Evolutionary conservation across 148 eudicot genomes (phyloP).

Genomic region (Cornus kousa): DNA sequence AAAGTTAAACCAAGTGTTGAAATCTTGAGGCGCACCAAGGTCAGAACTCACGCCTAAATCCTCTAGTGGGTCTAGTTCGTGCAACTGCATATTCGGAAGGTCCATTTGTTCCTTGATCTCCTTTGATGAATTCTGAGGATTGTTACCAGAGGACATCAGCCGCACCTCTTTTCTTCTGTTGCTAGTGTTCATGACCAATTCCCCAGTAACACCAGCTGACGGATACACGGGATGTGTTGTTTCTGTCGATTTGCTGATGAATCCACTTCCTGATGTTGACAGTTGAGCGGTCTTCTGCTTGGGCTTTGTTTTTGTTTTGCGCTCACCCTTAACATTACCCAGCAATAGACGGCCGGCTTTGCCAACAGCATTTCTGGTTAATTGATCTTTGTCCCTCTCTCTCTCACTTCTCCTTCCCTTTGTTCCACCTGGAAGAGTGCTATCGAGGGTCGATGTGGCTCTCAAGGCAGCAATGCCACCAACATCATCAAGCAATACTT

Average conservation of each 20-base stretch:
- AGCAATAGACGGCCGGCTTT: constrained; percentile 42
- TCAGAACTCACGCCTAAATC: constrained; percentile 46
- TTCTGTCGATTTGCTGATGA: constrained; percentile 14
- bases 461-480: constrained; percentile 37
- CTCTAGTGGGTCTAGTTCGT: constrained; percentile 45
- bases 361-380: constrained; percentile 22
- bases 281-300: constrained; percentile 63
- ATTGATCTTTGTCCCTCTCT: constrained; percentile 24
- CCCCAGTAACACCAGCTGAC: constrained; percentile 26
- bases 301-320: constrained; percentile 65
- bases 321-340: constrained; percentile 49
- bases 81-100: constrained; percentile 35
- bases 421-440: constrained; percentile 45
- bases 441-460: constrained; percentile 35
- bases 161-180: constrained; percentile 39
- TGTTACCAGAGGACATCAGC: constrained; percentile 30
- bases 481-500: constrained; percentile 62
- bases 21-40: constrained; percentile 54
- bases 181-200: constrained; percentile 19
- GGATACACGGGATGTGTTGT: constrained; percentile 41
- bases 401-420: constrained; percentile 75
- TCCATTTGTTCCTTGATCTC: constrained; percentile 39
- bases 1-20: constrained; percentile 61
- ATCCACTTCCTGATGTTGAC: constrained; percentile 29
- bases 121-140: constrained; percentile 33